phyloP scores from a whole-genome alignment of 768 basidiomycete species.

The Kwoniella dendrophila region DNA sequence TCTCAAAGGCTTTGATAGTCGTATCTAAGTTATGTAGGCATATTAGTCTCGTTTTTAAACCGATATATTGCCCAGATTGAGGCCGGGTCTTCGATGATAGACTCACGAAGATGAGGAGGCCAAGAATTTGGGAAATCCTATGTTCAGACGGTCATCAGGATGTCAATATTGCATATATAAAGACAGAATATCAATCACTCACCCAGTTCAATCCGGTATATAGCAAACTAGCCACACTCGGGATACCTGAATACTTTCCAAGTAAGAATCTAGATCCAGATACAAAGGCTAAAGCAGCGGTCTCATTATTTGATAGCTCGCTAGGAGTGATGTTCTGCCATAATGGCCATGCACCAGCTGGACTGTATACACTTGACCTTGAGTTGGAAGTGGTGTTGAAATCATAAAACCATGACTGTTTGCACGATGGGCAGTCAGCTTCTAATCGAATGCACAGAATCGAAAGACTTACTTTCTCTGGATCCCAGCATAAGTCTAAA shows the following conservation, averaged over 20 bases:
- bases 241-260: slow-evolving; percentile 71
- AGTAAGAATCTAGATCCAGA: slow-evolving; percentile 67
- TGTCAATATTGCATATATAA: not conserved
- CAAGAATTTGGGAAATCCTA: slow-evolving; percentile 69
- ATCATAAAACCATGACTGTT: slow-evolving; percentile 72
- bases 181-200: too few species aligned
- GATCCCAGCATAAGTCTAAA: slow-evolving; percentile 84
- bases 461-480: slow-evolving; percentile 56
- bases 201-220: slow-evolving; percentile 79
- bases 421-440: not conserved
- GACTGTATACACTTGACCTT: slow-evolving; percentile 69
- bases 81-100: not conserved
- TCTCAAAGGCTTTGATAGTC: slow-evolving; percentile 71
- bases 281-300: slow-evolving; percentile 72
- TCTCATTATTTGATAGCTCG: slow-evolving; percentile 64
- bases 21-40: slow-evolving; percentile 59
- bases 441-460: not conserved
- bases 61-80: not conserved
- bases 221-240: slow-evolving; percentile 76
- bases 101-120: slow-evolving; percentile 42
- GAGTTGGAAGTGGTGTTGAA: slow-evolving; percentile 73
- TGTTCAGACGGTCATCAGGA: not conserved
- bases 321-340: slow-evolving; percentile 84
- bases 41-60: not conserved
- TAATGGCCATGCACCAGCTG: slow-evolving; percentile 68